Conservation (phyloP, 2,329 filamentous ascomycete species). For the Talaromyces amestolkiae region DNA sequence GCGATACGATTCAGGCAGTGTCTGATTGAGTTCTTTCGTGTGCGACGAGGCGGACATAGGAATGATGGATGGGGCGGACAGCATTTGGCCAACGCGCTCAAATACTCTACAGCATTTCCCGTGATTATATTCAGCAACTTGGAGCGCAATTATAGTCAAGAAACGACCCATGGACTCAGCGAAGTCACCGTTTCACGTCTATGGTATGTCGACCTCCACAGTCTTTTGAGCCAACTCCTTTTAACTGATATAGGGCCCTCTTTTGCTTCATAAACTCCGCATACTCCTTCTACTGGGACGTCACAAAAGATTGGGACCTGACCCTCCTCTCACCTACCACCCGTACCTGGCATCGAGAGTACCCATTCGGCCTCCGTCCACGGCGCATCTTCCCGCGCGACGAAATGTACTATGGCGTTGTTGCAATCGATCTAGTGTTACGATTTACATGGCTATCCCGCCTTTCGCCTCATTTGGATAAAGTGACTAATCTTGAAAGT, state of each 20-base stretch:
- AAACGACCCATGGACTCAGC: conserved; percentile 50
- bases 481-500: conserved; percentile 80
- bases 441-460: conserved; percentile 91
- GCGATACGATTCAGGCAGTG: conserved; percentile 89
- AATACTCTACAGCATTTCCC: conserved; percentile 92
- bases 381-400: conserved; percentile 70
- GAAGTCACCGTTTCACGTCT: conserved; percentile 56
- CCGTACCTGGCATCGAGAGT: conserved; percentile 41
- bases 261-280: conserved; percentile 78
- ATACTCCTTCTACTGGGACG: conserved; percentile 99
- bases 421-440: conserved; percentile 73
- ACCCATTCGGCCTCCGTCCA: conserved; percentile 75
- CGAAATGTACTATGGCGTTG: conserved; percentile 77
- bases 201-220: conserved; percentile 43
- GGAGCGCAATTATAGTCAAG: conserved; percentile 61
- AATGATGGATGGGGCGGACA: conserved; percentile 71
- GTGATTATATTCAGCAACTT: conserved; percentile 79
- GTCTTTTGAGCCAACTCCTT: neutral
- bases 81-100: conserved; percentile 88
- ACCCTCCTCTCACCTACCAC: conserved; percentile 69
- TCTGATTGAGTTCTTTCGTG: conserved; percentile 78
- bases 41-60: conserved; percentile 53
- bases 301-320: conserved; percentile 94
- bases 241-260: conserved; percentile 56
- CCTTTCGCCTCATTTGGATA: conserved; percentile 75